Base-by-base conservation (phyloP, 768 basidiomycete genomes). In the Russula virescens region DNA sequence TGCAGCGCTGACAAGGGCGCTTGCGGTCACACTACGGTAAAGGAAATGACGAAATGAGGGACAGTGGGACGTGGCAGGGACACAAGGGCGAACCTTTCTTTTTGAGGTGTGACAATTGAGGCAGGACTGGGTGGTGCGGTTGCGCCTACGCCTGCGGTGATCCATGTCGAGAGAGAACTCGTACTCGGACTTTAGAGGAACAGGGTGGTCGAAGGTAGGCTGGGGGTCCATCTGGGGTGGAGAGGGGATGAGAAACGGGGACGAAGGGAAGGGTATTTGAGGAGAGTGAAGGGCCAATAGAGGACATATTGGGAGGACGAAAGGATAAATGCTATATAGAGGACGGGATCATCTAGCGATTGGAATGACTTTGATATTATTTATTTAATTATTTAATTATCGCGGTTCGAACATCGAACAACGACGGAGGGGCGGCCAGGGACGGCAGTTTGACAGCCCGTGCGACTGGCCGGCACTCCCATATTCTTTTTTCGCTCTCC, bases 21-120 rank as follows among this genome's bases (percentile, higher is more conserved):
- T 94, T 94, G 61, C 94, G 80, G 76, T 96, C 94, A 71, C 94
- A 96, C 91, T 94, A 69, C 26, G 51, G 40, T 58, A 28, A 35
- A 21, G 45, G 38, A 58, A 58, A 52, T 21, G 62, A 57, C 31
- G 56, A 48, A 58, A 58, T 53, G 61, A 60, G 59, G 60, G 62
- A 28, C 46, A 63, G 47, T 62, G 42, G 11, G 7, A 35, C 54
- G 45, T 8, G 26, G 47, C 63, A 23, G 64, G 59, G 59, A 23
- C 18, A 47, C 19, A 10, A 35, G 57, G 31, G 68, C 80, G 59
- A 65, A 92, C 92, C 82, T 94, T 94, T 69, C 94, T 79, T 77
- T 96, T 96, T 58, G 93, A 94, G 49, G 92, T 94, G 75, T 96
- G 94, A 77, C 94, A 96, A 70, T 91, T 91, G 62, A 86, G 77